A percentile compares a stretch with the other conserved stretches of the same genome.
Evolutionary conservation across 768 basidiomycete genomes (phyloP).

Genomic region (Russula abietina): DNA sequence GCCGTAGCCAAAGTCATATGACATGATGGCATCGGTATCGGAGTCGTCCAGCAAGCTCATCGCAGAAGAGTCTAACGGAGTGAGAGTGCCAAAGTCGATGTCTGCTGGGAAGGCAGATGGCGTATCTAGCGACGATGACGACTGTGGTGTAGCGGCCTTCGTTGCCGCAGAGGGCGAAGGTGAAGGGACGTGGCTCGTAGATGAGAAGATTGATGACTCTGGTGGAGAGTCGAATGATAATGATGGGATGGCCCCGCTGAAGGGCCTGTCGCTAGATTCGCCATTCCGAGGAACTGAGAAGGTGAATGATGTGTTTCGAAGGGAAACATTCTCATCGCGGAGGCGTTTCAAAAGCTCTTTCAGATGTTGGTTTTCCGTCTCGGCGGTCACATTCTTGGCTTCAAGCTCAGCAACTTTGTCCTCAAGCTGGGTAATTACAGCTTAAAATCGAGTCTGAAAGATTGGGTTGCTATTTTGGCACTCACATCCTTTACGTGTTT

Average conservation of each 20-base stretch:
- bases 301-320: constrained; percentile 80
- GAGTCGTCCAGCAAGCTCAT: constrained; percentile 60
- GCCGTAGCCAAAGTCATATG: constrained; percentile 37
- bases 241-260: constrained; percentile 20
- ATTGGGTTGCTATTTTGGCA: constrained; percentile 16
- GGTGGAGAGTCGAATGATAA: constrained; percentile 22
- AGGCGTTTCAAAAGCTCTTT: constrained; percentile 78
- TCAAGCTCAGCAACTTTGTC: constrained; percentile 86
- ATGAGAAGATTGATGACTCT: constrained; percentile 1
- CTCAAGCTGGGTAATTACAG: constrained; percentile 56
- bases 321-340: constrained; percentile 78
- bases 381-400: constrained; percentile 65
- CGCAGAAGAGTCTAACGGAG: constrained; percentile 63
- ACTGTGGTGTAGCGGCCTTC: constrained; percentile 24
- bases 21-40: constrained; percentile 24
- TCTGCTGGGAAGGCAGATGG: constrained; percentile 29
- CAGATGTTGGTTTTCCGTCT: constrained; percentile 81
- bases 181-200: constrained; percentile 12
- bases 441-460: constrained; percentile 3
- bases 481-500: constrained; percentile 94
- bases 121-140: constrained; percentile 32
- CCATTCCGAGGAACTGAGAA: constrained; percentile 60
- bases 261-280: constrained; percentile 21
- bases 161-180: constrained; percentile 26
- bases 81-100: constrained; percentile 59